Evolutionary conservation across 106 monocot species (phyloP).

Genomic region (Dioscorea dumetorum): DNA sequence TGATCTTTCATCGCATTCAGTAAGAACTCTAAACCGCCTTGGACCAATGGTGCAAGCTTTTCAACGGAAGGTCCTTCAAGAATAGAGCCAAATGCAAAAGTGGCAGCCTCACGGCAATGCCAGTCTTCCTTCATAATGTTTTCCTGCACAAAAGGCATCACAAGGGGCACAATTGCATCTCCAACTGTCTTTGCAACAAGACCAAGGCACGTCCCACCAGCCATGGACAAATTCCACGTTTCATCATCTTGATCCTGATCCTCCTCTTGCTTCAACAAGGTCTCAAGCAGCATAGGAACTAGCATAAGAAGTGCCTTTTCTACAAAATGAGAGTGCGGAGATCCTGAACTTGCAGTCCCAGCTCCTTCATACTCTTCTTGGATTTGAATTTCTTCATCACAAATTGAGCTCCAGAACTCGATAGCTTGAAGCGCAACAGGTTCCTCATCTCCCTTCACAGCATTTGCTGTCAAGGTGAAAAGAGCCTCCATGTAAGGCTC

Average conservation of each 20-base stretch:
- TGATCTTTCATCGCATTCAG: conserved; percentile 70
- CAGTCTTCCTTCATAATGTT: conserved; percentile 65
- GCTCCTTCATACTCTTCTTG: conserved; percentile 53
- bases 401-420: conserved; percentile 87
- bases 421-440: conserved; percentile 82
- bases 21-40: conserved; percentile 62
- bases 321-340: conserved; percentile 43
- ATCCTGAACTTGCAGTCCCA: conserved; percentile 21
- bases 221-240: conserved; percentile 82
- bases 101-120: conserved; percentile 66
- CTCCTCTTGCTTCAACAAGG: conserved; percentile 78
- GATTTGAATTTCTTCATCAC: conserved; percentile 77
- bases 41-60: conserved; percentile 55
- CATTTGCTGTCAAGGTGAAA: conserved; percentile 62
- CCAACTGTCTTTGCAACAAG: conserved; percentile 75
- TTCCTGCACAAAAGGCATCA: conserved; percentile 77
- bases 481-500: conserved; percentile 61
- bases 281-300: conserved; percentile 69
- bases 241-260: conserved; percentile 80
- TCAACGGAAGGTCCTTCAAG: conserved; percentile 78
- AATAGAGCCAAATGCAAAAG: conserved; percentile 85
- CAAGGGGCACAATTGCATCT: conserved; percentile 69
- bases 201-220: conserved; percentile 85
- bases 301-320: conserved; percentile 60
- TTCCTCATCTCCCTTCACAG: conserved; percentile 68